Conservation (phyloP, 306 rosid species). For the Acacia crassicarpa region DNA sequence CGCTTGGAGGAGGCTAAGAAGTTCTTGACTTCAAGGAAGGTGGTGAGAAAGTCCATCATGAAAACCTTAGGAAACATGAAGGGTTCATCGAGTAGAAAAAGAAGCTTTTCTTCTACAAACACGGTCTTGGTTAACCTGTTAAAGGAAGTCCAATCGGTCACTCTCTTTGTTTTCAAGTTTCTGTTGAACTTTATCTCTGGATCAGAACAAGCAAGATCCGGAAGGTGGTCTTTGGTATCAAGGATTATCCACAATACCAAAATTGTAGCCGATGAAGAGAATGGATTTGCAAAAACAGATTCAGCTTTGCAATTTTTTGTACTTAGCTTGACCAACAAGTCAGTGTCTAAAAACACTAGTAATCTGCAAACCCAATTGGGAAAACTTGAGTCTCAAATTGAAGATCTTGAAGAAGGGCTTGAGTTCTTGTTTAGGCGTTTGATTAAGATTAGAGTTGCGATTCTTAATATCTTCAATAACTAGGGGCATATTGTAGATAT, state of each 20-base stretch:
- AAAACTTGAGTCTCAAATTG: not conserved
- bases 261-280: not conserved
- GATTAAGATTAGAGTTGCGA: not conserved
- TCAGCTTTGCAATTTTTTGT: not conserved
- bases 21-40: slow-evolving; percentile 34
- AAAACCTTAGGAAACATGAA: slow-evolving; percentile 32
- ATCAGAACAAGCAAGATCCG: not conserved
- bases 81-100: not conserved
- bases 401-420: not conserved
- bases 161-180: slow-evolving; percentile 23
- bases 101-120: not conserved
- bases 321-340: not conserved
- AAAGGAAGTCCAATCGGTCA: slow-evolving; percentile 20
- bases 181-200: slow-evolving; percentile 26
- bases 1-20: slow-evolving; percentile 25
- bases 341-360: not conserved
- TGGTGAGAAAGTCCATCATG: slow-evolving; percentile 24
- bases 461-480: not conserved
- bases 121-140: slow-evolving; percentile 17
- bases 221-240: not conserved
- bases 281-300: not conserved
- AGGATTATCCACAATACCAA: not conserved
- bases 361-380: not conserved
- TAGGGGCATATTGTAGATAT: not conserved
- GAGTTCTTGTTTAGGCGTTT: not conserved